Percentiles rank a stretch among this genome's conserved stretches.
Conservation (phyloP, 164 flowering plant genomes). For the Stephania cephalantha region DNA sequence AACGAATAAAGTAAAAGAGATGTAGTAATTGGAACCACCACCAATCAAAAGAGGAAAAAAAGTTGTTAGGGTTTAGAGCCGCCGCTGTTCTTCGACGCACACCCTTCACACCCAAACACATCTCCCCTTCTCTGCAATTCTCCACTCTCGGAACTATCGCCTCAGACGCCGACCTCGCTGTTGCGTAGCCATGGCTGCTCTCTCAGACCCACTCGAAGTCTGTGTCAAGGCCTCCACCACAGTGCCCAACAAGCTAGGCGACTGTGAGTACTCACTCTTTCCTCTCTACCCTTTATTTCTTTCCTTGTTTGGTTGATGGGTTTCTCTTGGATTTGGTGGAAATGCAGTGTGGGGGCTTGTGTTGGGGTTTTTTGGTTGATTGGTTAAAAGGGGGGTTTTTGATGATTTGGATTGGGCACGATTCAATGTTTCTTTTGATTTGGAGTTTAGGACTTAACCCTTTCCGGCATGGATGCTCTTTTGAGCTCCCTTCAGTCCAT, state of each 20-base stretch:
- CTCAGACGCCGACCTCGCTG: slow-evolving; percentile 5
- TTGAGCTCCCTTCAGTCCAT: slow-evolving; percentile 75
- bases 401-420: too few species aligned
- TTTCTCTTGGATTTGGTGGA: neutral
- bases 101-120: neutral
- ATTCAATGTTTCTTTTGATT: too few species aligned
- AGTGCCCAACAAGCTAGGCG: slow-evolving; percentile 71
- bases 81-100: slow-evolving; percentile 8
- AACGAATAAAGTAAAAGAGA: too few species aligned
- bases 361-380: too few species aligned
- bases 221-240: slow-evolving; percentile 76
- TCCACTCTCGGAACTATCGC: neutral
- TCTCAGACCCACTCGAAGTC: slow-evolving; percentile 53
- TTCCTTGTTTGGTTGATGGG: neutral
- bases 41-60: too few species aligned
- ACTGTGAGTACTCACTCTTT: slow-evolving; percentile 37
- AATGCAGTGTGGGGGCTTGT: neutral
- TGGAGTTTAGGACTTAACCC: slow-evolving; percentile 31
- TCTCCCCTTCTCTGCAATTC: neutral
- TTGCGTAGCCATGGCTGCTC: slow-evolving; percentile 31
- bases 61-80: too few species aligned
- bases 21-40: too few species aligned
- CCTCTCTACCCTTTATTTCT: neutral
- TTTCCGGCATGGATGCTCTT: slow-evolving; percentile 95
- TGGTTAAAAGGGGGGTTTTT: too few species aligned